Evolutionary conservation across 2,329 filamentous ascomycete genomes (phyloP).

Genomic region (Plenodomus tracheiphilus): DNA sequence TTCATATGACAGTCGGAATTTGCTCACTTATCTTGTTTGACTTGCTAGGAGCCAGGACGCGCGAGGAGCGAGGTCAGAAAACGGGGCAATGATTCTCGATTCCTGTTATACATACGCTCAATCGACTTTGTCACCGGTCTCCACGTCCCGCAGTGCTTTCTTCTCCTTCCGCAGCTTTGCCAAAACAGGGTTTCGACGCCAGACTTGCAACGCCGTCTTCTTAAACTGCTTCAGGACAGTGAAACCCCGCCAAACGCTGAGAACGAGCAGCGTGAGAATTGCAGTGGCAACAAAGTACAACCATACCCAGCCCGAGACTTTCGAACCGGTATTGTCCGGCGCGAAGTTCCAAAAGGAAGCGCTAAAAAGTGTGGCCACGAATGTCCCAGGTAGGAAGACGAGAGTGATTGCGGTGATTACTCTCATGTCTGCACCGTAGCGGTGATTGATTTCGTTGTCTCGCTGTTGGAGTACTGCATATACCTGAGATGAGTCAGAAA

Average conservation of each 20-base stretch:
- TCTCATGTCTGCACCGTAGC: slow-evolving; percentile 26
- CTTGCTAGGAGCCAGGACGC: too few relatives aligned
- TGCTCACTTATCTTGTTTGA: too few relatives aligned
- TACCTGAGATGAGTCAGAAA: slow-evolving; percentile 4
- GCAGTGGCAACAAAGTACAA: slow-evolving; percentile 13
- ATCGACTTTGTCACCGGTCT: too few relatives aligned
- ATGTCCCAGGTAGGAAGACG: slow-evolving; percentile 25
- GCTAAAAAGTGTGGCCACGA: slow-evolving; percentile 23
- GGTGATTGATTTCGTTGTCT: slow-evolving; percentile 22
- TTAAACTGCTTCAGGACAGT: background rate
- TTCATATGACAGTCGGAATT: too few relatives aligned
- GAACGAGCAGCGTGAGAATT: slow-evolving; percentile 3
- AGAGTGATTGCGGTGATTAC: slow-evolving; percentile 25
- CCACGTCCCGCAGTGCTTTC: too few relatives aligned
- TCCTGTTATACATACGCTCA: too few relatives aligned
- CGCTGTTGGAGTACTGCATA: slow-evolving; percentile 21
- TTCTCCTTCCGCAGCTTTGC: too few relatives aligned
- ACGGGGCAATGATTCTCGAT: too few relatives aligned
- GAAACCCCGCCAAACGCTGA: slow-evolving; percentile 3
- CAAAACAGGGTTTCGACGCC: too few relatives aligned
- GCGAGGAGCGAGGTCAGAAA: too few relatives aligned
- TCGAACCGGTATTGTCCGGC: slow-evolving; percentile 3
- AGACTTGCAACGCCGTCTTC: background rate
- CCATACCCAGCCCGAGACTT: slow-evolving; percentile 16
- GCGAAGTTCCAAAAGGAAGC: slow-evolving; percentile 16